phyloP scores from a whole-genome alignment of 306 rosid genomes.

The Lotus japonicus region DNA sequence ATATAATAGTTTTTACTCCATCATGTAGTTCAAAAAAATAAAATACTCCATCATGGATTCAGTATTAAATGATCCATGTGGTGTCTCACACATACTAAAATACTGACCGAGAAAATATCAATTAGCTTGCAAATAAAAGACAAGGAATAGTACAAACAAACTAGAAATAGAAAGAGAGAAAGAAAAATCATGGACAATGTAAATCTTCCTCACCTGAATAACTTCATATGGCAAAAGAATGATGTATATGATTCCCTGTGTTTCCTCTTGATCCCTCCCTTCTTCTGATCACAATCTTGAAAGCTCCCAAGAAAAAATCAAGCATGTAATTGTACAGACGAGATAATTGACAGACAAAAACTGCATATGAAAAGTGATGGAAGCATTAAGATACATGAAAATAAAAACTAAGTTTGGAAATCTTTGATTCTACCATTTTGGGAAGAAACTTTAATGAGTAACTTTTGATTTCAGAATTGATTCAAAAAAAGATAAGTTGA shows the following conservation, averaged over 20 bases:
- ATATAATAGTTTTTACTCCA: neutral
- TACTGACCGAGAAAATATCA: neutral
- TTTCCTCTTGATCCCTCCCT: neutral
- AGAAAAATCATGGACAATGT: neutral
- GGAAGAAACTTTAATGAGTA: too few relatives aligned
- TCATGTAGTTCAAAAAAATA: too few relatives aligned
- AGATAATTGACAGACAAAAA: conserved; percentile 33
- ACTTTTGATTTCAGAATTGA: too few relatives aligned
- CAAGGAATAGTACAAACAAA: neutral
- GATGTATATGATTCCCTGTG: conserved; percentile 7
- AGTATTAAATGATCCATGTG: neutral
- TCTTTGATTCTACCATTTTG: too few relatives aligned
- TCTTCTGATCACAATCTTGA: conserved; percentile 15
- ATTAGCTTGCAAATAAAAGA: conserved; percentile 3
- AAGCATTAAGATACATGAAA: neutral
- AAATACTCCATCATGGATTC: neutral
- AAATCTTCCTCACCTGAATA: conserved; percentile 26
- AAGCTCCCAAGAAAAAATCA: conserved; percentile 25
- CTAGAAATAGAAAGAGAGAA: too few relatives aligned
- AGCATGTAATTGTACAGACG: conserved; percentile 19
- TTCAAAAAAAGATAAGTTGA: too few relatives aligned
- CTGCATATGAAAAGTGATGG: conserved; percentile 34
- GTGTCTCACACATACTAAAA: neutral
- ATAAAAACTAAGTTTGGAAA: neutral
- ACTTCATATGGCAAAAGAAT: conserved; percentile 6